Conservation (phyloP, 768 basidiomycete species). For the Leccinum obscurum region DNA sequence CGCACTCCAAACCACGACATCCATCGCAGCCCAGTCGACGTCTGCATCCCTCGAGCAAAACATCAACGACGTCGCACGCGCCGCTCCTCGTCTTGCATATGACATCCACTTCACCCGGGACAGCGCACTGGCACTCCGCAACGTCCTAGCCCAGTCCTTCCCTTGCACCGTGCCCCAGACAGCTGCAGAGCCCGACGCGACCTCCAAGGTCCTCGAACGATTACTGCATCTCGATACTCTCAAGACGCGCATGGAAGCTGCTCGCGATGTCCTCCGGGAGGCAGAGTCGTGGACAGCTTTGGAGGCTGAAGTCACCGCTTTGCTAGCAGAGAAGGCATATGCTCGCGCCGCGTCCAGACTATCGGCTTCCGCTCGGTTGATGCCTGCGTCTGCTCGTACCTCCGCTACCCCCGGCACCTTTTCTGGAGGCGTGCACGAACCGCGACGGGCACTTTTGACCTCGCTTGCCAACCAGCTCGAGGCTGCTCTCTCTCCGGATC, state of each 20-base stretch:
- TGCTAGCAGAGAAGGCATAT: conserved; percentile 78
- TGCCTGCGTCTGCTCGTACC: conserved; percentile 92
- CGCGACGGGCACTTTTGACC: conserved; percentile 80
- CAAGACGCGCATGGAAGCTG: conserved; percentile 84
- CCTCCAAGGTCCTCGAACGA: conserved; percentile 66
- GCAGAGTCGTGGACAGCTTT: conserved; percentile 97
- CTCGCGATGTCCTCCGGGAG: conserved; percentile 87
- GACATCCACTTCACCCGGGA: conserved; percentile 98
- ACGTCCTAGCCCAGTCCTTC: conserved; percentile 55
- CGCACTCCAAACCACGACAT: conserved; percentile 74
- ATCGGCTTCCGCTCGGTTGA: conserved; percentile 83
- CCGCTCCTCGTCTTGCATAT: conserved; percentile 88
- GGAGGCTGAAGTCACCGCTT: conserved; percentile 85
- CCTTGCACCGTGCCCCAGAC: conserved; percentile 19
- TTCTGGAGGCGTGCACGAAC: conserved; percentile 56
- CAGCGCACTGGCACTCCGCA: conserved; percentile 75
- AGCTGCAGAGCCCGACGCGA: conserved; percentile 39
- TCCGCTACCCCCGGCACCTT: conserved; percentile 47
- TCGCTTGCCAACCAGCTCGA: conserved; percentile 96
- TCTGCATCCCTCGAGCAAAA: conserved; percentile 81
- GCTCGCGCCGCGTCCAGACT: conserved; percentile 90
- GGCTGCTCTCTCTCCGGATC: conserved; percentile 84
- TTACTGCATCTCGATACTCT: conserved; percentile 82
- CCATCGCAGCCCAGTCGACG: conserved; percentile 87
- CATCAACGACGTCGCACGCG: conserved; percentile 90